Conservation (phyloP, 306 rosid species). For the Canavalia gladiata region DNA sequence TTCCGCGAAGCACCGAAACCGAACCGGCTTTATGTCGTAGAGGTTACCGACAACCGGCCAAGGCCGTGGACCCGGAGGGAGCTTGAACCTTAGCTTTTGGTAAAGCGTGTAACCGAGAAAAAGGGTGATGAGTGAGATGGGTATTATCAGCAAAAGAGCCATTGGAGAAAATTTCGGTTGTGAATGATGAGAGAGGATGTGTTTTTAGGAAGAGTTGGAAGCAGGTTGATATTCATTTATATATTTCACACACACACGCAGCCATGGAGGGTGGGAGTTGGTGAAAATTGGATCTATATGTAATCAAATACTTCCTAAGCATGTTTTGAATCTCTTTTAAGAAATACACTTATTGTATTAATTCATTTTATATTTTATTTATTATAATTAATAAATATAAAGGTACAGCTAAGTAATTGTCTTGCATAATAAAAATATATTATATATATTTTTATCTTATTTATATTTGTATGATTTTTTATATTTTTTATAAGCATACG, state of each 20-base stretch:
- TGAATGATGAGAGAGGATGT: neutral
- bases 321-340: too few relatives aligned
- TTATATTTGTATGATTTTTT: too few relatives aligned
- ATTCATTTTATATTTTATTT: too few relatives aligned
- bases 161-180: neutral
- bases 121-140: conserved; percentile 45
- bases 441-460: too few relatives aligned
- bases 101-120: conserved; percentile 56
- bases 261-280: conserved; percentile 48
- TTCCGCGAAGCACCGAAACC: conserved; percentile 85
- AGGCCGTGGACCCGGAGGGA: conserved; percentile 86
- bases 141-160: conserved; percentile 45
- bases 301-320: neutral
- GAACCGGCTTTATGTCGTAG: conserved; percentile 78
- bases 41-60: conserved; percentile 93
- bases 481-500: too few relatives aligned
- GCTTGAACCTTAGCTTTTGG: conserved; percentile 69
- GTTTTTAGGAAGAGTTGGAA: conserved; percentile 26
- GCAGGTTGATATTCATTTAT: conserved; percentile 45
- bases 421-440: too few relatives aligned
- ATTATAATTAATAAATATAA: too few relatives aligned
- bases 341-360: too few relatives aligned
- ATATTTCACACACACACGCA: neutral
- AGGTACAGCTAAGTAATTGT: too few relatives aligned
- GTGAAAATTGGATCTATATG: conserved; percentile 52